Conservation (phyloP, 805 yeast species). For the Kluyveromyces starmeri region DNA sequence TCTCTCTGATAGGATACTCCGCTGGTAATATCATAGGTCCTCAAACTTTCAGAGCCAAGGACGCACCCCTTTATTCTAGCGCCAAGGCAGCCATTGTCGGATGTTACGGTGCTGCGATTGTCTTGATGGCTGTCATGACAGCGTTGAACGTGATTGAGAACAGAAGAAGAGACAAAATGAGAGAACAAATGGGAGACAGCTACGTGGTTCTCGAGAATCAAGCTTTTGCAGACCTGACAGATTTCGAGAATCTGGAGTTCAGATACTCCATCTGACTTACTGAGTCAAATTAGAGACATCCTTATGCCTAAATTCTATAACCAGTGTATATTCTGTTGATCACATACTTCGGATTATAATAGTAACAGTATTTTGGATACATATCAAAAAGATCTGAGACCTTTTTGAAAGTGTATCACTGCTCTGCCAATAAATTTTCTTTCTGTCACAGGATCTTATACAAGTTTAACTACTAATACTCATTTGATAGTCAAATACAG, state of each 20-base stretch:
- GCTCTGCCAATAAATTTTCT: too few species aligned
- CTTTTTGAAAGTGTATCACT: too few species aligned
- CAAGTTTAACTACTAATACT: too few species aligned
- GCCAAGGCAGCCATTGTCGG: slow-evolving; percentile 47
- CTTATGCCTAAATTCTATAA: too few species aligned
- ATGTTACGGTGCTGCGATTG: slow-evolving; percentile 36
- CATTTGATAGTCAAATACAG: too few species aligned
- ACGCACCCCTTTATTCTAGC: slow-evolving; percentile 52
- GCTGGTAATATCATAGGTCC: slow-evolving; percentile 68
- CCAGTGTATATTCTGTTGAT: too few species aligned
- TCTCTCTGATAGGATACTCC: slow-evolving; percentile 56
- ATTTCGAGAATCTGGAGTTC: slow-evolving; percentile 35
- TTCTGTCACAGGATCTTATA: too few species aligned
- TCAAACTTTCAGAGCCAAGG: slow-evolving; percentile 48
- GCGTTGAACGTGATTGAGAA: slow-evolving; percentile 32
- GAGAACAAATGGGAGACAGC: slow-evolving; percentile 20
- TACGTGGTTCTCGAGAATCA: slow-evolving; percentile 12
- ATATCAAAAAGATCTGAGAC: too few species aligned
- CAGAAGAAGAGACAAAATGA: slow-evolving; percentile 32
- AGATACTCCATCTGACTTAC: slow-evolving; percentile 29
- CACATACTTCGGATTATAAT: too few species aligned
- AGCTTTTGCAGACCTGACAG: slow-evolving; percentile 36
- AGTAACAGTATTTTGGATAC: too few species aligned
- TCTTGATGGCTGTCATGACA: slow-evolving; percentile 27
- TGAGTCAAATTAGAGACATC: too few species aligned